Conservation (phyloP, 2,329 filamentous ascomycete species). For the Sporothrix brasiliensis region DNA sequence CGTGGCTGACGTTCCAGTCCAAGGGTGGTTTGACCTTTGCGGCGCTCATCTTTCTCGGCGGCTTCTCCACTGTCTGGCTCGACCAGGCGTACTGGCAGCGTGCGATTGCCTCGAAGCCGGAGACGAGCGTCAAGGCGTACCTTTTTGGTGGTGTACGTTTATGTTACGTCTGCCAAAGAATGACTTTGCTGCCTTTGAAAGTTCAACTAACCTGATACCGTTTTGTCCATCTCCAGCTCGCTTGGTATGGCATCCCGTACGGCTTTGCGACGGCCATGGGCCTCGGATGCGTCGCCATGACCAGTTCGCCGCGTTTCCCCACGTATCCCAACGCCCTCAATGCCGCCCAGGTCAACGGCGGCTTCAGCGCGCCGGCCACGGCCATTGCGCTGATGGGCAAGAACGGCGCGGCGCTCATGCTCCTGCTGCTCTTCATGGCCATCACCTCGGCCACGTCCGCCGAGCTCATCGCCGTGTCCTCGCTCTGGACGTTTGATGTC, state of each 20-base stretch:
- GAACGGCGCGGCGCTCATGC: conserved; percentile 43
- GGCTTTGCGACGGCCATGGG: conserved; percentile 45
- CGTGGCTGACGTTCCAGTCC: conserved; percentile 46
- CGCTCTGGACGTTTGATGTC: conserved; percentile 47
- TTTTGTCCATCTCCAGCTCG: conserved; percentile 35
- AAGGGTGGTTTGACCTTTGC: conserved; percentile 46
- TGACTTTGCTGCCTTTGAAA: not conserved
- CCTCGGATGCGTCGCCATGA: conserved; percentile 43
- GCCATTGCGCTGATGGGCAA: conserved; percentile 45
- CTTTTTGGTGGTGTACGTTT: conserved; percentile 44
- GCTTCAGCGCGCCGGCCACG: conserved; percentile 41
- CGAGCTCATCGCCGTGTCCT: conserved; percentile 49
- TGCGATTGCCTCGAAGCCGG: conserved; percentile 48
- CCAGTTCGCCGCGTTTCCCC: conserved; percentile 38
- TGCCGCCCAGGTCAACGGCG: conserved; percentile 41
- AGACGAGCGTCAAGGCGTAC: conserved; percentile 48
- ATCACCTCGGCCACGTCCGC: conserved; percentile 50
- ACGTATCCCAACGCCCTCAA: conserved; percentile 43
- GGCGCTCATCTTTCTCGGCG: conserved; percentile 44
- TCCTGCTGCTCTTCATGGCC: conserved; percentile 53
- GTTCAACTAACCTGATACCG: not conserved
- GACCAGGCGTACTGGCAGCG: conserved; percentile 52
- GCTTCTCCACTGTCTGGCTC: conserved; percentile 46
- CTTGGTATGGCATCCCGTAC: conserved; percentile 47
- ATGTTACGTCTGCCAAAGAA: not conserved